Base-by-base conservation (phyloP, 768 basidiomycete genomes). In the Leccinum pellstonianum region DNA sequence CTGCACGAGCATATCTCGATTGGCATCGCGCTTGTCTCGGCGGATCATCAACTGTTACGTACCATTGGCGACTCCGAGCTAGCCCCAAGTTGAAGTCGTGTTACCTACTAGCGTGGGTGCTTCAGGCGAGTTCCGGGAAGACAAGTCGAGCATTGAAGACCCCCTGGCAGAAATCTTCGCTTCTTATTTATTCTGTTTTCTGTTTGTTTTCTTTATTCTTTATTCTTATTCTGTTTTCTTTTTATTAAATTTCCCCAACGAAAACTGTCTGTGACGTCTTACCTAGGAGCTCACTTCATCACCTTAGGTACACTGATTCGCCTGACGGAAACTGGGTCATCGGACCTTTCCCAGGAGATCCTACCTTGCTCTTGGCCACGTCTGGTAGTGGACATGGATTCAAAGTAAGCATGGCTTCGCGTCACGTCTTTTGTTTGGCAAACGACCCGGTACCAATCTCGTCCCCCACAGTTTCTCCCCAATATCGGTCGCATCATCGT, bases 281-380 rank as follows among this genome's bases (percentile, higher is more conserved):
- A 33, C 31, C 31, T 33, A 3, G 21, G 38, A 11, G 25, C 60
- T 65, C 17, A 65, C n/a, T 2, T 12, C 1, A 41, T 19, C 5
- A 23, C 1, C 31, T 8, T 62, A 95, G 93, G 93, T 98, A 98
- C 71, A 88, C 88, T 23, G 95, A 97, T 66, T 86, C 93, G 5
- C 81, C 86, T 1, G 90, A 95, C 67, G 87, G 85, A 3, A 83
- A 98, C 72, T 98, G 93, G 92, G 77, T 97, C 47, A 92, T 98
- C 63, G 91, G 94, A 25, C 84, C 89, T 64, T 80, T 81, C 25
- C 85, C 86, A 0, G 71, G 72, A 14, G 80, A 87, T 63, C 73
- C 77, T 25, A 81, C 81, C 6, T 69, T 98, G 11, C 72, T 95
- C 55, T 72, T 98, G 29, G 95, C 94, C 1, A 95, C 95, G 1